Percentiles rank a stretch among this genome's conserved stretches.
Evolutionary conservation across 495 filamentous ascomycete species (phyloP).

Genomic region (Penicillium canariense): DNA sequence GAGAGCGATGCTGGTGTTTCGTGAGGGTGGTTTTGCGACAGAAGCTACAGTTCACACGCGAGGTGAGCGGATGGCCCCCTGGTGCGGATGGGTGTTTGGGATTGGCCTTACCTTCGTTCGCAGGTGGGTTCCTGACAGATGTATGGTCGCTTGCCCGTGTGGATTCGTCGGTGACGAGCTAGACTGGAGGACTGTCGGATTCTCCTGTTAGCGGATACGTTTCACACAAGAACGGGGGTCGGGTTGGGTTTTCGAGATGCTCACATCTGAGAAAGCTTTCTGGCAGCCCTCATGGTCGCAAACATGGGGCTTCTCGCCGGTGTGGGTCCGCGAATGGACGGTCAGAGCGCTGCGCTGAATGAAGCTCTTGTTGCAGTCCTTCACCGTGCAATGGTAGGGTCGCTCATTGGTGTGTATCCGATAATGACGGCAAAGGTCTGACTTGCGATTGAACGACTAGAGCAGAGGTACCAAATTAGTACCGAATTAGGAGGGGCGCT

Average conservation of each 20-base stretch:
- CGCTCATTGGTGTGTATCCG: conserved; percentile 90
- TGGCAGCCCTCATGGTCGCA: conserved; percentile 77
- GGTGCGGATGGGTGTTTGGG: background rate
- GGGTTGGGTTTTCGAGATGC: conserved; percentile 23
- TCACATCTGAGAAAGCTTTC: conserved; percentile 85
- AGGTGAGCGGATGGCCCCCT: background rate
- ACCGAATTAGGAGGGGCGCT: background rate
- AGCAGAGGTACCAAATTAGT: conserved; percentile 5
- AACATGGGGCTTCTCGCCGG: conserved; percentile 84
- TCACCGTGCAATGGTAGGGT: conserved; percentile 69
- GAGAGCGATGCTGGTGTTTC: conserved; percentile 72
- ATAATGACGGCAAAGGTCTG: conserved; percentile 83
- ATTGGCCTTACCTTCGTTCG: conserved; percentile 63
- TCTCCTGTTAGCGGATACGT: background rate
- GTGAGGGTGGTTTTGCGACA: conserved; percentile 87
- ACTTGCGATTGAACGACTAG: conserved; percentile 91
- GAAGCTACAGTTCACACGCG: conserved; percentile 57
- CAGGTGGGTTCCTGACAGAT: conserved; percentile 76
- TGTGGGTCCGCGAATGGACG: conserved; percentile 83
- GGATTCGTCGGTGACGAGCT: conserved; percentile 81
- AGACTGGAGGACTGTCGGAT: conserved; percentile 75
- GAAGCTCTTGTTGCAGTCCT: conserved; percentile 81
- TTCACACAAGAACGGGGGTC: background rate
- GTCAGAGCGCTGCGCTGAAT: conserved; percentile 87
- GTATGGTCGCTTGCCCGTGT: conserved; percentile 84